Conservation (phyloP, 257 asterid species). For the Plantago major region DNA sequence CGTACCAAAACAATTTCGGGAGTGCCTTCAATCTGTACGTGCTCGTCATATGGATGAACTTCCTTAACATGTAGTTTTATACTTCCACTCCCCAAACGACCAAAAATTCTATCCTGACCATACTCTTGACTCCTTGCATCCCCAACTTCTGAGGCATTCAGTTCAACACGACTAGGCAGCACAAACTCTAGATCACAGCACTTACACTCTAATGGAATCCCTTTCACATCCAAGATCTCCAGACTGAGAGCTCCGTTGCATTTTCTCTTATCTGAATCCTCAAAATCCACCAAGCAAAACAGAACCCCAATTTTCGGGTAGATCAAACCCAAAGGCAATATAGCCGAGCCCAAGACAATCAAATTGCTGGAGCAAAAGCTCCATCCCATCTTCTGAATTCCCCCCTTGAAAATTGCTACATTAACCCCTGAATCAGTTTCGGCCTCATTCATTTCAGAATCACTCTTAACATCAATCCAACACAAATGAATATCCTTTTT, state of each 20-base stretch:
- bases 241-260: constrained; percentile 52
- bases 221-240: constrained; percentile 64
- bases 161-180: constrained; percentile 28
- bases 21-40: constrained; percentile 27
- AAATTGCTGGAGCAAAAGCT: constrained; percentile 68
- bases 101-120: constrained; percentile 27
- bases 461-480: constrained; percentile 66
- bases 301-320: constrained; percentile 61
- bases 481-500: constrained; percentile 62
- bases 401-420: constrained; percentile 25
- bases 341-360: constrained; percentile 62
- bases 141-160: constrained; percentile 29
- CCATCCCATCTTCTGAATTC: constrained; percentile 58
- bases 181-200: constrained; percentile 72
- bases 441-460: constrained; percentile 20
- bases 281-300: constrained; percentile 29
- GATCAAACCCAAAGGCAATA: constrained; percentile 75
- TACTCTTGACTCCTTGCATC: constrained; percentile 29
- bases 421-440: constrained; percentile 20
- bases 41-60: constrained; percentile 38
- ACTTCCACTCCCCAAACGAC: constrained; percentile 34
- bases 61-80: constrained; percentile 54
- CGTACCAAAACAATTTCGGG: constrained; percentile 48
- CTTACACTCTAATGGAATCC: constrained; percentile 62
- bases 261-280: constrained; percentile 24